Evolutionary conservation across 495 filamentous ascomycete genomes (phyloP), one percentile per base, ranked within the genome.

Genomic region (Lentithecium fluviatile): DNA sequence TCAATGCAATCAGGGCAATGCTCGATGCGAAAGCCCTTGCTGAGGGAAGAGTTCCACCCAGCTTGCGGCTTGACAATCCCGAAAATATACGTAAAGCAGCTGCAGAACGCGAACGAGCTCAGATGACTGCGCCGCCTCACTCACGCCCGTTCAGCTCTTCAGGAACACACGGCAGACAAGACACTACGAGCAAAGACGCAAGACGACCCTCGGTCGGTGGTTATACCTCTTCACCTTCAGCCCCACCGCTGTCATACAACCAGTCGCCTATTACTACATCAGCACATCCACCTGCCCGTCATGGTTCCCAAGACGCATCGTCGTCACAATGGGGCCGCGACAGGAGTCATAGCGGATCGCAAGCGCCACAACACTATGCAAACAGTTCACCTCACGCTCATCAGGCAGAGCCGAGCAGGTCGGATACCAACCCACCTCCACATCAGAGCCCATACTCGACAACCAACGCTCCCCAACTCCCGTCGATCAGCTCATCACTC

Each of bases 361-460:
- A 38, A n/a, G 32, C 34, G 5, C 56, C 56, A 13, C 56, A 50
- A 50, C 29, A 34, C 10, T 46, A 63, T 26, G 34, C 23, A 17
- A 29, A 20, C 10, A 36, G 37, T 10, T 48, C 42, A 7, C 25
- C 38, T 7, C 56, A 57, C 11, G 43, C 56, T 0, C 37, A 60
- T n/a, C 21, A 38, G 15, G 45, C 45, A 15, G 51, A 58, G 2
- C 47, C 55, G 17, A 42, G 34, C 24, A 29, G 45, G 29, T 36
- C 55, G 15, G 25, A 21, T 19, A 46, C 60, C 0, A 57, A 53
- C 8, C 55, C 58, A 24, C 34, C 58, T 0, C 42, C 64, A 29
- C 64, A 63, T 42, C 64, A 62, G 49, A 67, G 59, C 55, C 59
- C 58, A 20, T 63, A 67, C 19, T 54, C 47, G 29, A 46, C 58